Percentiles rank a stretch among this genome's conserved stretches.
These are phyloP conservation scores for Aspergillus conjunctus DNA, from an alignment of 495 filamentous ascomycete genomes.

Conservation along the genomic window DNA sequence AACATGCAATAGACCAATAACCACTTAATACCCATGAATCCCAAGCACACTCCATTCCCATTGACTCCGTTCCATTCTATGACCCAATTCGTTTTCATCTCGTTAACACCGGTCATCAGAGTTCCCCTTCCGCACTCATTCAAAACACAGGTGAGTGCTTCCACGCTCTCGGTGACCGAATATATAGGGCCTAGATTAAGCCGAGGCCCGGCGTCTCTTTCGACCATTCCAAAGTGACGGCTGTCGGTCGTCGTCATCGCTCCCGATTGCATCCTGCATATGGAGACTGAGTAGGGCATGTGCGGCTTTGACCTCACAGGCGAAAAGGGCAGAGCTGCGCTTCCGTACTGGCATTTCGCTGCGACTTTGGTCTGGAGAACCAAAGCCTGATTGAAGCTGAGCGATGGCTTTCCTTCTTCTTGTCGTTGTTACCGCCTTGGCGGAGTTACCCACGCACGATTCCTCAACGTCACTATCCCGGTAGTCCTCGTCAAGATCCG, in stretches of 20 bases:
- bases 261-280: conserved; percentile 41
- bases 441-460: neutral
- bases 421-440: neutral
- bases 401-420: neutral
- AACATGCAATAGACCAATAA: neutral
- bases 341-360: neutral
- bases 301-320: conserved; percentile 56
- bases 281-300: conserved; percentile 58
- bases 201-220: conserved; percentile 25
- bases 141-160: no score
- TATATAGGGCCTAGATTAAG: conserved; percentile 1
- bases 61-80: conserved; percentile 1
- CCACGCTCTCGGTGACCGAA: neutral
- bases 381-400: neutral
- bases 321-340: conserved; percentile 16
- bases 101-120: neutral
- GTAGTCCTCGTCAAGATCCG: conserved; percentile 24
- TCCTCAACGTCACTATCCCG: conserved; percentile 22
- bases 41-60: neutral
- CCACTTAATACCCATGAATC: neutral
- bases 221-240: conserved; percentile 3
- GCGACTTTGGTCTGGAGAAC: neutral
- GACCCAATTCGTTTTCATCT: neutral
- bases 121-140: no score
- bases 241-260: conserved; percentile 17